Percentiles rank a stretch among this genome's conserved stretches.
These are phyloP conservation scores for Trametes punicea DNA, from an alignment of 768 basidiomycete species.

Conservation along the genomic window DNA sequence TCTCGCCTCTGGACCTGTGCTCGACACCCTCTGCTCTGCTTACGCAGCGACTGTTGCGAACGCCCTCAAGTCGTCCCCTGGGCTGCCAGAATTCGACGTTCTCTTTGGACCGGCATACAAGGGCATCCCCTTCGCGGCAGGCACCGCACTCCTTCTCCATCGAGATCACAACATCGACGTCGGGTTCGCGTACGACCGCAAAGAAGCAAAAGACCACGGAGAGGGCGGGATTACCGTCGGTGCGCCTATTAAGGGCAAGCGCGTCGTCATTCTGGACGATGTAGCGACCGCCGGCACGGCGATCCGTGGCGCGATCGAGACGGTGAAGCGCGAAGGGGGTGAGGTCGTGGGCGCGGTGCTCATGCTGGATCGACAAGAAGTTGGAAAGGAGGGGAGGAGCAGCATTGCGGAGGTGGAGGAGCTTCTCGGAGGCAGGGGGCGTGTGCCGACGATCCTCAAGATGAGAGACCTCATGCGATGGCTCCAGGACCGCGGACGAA, in stretches of 20 bases:
- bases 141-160: slow-evolving; percentile 73
- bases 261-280: slow-evolving; percentile 90
- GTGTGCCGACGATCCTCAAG: slow-evolving; percentile 75
- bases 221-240: slow-evolving; percentile 94
- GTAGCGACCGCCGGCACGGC: slow-evolving; percentile 95
- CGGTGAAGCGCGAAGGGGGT: slow-evolving; percentile 66
- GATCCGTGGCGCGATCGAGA: slow-evolving; percentile 76
- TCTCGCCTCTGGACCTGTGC: slow-evolving; percentile 78
- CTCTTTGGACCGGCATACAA: slow-evolving; percentile 98
- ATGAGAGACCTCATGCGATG: slow-evolving; percentile 85
- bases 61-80: slow-evolving; percentile 38
- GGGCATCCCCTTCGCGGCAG: slow-evolving; percentile 89
- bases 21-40: slow-evolving; percentile 71
- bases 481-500: slow-evolving; percentile 66
- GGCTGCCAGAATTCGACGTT: slow-evolving; percentile 60
- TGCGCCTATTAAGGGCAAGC: slow-evolving; percentile 71
- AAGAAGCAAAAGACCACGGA: slow-evolving; percentile 94
- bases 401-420: slow-evolving; percentile 82
- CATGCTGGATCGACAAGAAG: slow-evolving; percentile 83
- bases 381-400: slow-evolving; percentile 66
- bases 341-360: slow-evolving; percentile 87
- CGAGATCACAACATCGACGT: slow-evolving; percentile 61
- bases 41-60: slow-evolving; percentile 78
- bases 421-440: slow-evolving; percentile 64
- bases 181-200: slow-evolving; percentile 90